Evolutionary conservation across 78 protist species (phyloP), one percentile per base, ranked within the genome.

Genomic region (Monosiga brevicollis): DNA sequence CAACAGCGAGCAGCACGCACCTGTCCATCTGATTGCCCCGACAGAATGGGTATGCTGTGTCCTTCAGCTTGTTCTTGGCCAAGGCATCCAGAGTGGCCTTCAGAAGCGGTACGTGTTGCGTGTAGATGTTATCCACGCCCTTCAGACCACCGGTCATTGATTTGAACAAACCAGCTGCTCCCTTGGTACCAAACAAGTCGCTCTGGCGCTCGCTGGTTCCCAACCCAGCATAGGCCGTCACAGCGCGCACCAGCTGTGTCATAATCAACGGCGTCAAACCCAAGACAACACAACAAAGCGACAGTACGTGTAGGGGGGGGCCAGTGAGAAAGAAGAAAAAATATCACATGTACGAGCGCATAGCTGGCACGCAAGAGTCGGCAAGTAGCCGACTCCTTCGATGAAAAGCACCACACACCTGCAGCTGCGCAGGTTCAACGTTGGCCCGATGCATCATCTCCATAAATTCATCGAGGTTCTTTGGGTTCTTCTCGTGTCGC

Each of bases 91-190:
- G 49, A 34, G 82, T 80, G 35, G 76, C 84, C 32, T 38, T 76
- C 11, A 95, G 62, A 29, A 80, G 55, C 43, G 98, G 97, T 80
- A 82, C 83, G 82, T 96, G 98, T 86, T 94, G 96, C 43, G 97
- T 95, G 89, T 88, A 96, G 37, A 96, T 87, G 76, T 96, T 96
- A 81, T 89, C 82, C 35, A 94, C 96, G 73, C 95, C 98, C 86
- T 49, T 49, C 29, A 49, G 62, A 15, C 62, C 62, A 15, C 62
- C 62, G 62, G 62, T 49, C 62, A 49, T 49, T 49, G 6, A 15
- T 6, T 15, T 6, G 62, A 49, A 49, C 29, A 49, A 20, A 20
- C 62, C 62, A 49, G 29, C 29, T 6, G 62, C 62, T 6, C 39
- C 80, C 76, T 80, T 79, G 40, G 74, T 86, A 10, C 80, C 75